Base-by-base conservation (phyloP, 352 stramenopile species). In the Globisporangium apiculatum region DNA sequence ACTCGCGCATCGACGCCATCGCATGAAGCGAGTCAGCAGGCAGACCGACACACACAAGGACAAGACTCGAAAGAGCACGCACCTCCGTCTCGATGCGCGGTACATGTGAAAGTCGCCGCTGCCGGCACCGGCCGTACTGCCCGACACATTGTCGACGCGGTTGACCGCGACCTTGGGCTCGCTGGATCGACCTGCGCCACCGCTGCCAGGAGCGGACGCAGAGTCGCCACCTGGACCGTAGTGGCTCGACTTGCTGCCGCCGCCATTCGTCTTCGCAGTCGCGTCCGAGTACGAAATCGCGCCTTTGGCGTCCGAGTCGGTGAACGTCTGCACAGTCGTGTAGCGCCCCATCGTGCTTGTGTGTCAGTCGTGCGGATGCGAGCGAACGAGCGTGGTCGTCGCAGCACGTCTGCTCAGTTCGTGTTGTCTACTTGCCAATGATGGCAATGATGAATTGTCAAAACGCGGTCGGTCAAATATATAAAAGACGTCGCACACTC, bases 101-200 rank as follows among this genome's bases (percentile, higher is more conserved):
- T 99, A 99, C 64, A 97, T 92, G 82, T 99, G 95, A 68, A 99
- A 99, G 48, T 99, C 95, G 52, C 95, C 94, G 18, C 87, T 98
- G 6, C 95, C 93, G 12, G 95, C 94, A 48, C 95, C 96, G 0
- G 95, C 94, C 0, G 86, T 94, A 59, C 89, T 98, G 38, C 96
- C 95, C 37, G 97, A 97, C 8, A 97, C 92, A 72, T 99, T 99
- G 48, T 98, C 80, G 6, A 98, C 94, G 57, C 81, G 82, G 62
- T 87, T 91, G 5, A 86, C 64, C 45, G 60, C 62, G 50, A 87
- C 72, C 48, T 77, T 83, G 38, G 48, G n/a, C 42, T 75, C 65
- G 12, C 68, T 36, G 38, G 65, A 52, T 31, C 69, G 67, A 0
- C 64, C 51, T 18, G 41, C 48, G 7, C 54, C 47, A 2, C 18